Percentiles rank a stretch among this genome's conserved stretches.
These are phyloP conservation scores for Psophocarpus tetragonolobus DNA, from an alignment of 306 rosid genomes.

Conservation along the genomic window DNA sequence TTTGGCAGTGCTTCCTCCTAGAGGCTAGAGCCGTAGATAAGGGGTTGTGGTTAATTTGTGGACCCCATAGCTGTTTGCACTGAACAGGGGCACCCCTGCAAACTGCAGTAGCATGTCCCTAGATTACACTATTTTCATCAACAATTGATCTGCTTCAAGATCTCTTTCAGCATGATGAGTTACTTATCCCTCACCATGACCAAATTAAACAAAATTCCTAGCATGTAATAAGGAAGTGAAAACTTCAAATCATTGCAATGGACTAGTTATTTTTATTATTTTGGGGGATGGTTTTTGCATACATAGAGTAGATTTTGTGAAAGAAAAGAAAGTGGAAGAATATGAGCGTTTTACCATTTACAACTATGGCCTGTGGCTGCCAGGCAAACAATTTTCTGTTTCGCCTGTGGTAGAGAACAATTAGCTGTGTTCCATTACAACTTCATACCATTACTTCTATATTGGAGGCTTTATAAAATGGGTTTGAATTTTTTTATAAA, in stretches of 20 bases:
- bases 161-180: neutral
- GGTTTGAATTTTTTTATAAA: too few relatives aligned
- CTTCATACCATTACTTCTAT: too few relatives aligned
- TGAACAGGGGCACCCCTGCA: neutral
- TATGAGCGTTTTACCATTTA: neutral
- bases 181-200: neutral
- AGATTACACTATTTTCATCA: neutral
- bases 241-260: neutral
- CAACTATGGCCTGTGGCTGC: neutral
- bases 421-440: conserved; percentile 9
- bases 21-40: neutral
- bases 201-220: neutral
- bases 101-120: neutral
- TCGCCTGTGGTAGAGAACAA: neutral
- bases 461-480: too few relatives aligned
- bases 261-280: too few relatives aligned
- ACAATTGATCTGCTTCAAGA: neutral
- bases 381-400: neutral
- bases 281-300: neutral
- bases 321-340: neutral
- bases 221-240: neutral
- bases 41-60: neutral
- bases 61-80: neutral
- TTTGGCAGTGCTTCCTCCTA: neutral
- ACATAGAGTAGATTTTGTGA: neutral